Percentiles rank a stretch among this genome's conserved stretches.
These are phyloP conservation scores for Kodamaea ohmeri DNA, from an alignment of 1,139 yeast genomes.

Conservation along the genomic window DNA sequence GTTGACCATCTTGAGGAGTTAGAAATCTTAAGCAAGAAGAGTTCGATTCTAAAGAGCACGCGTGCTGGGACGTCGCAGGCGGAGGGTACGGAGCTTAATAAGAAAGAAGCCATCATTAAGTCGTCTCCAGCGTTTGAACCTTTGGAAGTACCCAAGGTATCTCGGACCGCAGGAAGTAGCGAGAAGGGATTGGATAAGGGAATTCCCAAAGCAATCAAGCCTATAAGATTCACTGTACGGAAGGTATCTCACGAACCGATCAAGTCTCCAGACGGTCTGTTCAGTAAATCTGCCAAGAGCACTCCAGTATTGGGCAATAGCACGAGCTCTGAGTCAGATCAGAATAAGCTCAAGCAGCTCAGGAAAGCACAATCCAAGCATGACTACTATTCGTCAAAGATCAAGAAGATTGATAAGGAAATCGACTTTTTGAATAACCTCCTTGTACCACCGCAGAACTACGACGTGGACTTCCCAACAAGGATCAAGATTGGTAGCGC, in stretches of 20 bases:
- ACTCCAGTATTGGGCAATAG: slow-evolving; percentile 3
- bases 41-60: slow-evolving; percentile 2
- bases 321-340: slow-evolving; percentile 5
- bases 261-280: slow-evolving; percentile 7
- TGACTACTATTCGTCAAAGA: slow-evolving; percentile 33
- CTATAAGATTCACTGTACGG: slow-evolving; percentile 43
- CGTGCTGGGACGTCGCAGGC: background rate
- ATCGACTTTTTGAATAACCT: slow-evolving; percentile 38
- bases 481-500: slow-evolving; percentile 42
- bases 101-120: too few relatives aligned
- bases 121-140: too few relatives aligned
- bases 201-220: slow-evolving; percentile 20
- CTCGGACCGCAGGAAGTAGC: too few relatives aligned
- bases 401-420: slow-evolving; percentile 42
- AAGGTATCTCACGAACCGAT: slow-evolving; percentile 40
- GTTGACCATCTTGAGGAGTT: slow-evolving; percentile 8
- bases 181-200: slow-evolving; percentile 3
- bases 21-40: slow-evolving; percentile 3
- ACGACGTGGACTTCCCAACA: slow-evolving; percentile 45
- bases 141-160: too few relatives aligned
- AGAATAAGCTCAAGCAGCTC: slow-evolving; percentile 14
- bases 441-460: slow-evolving; percentile 44
- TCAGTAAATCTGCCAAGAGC: slow-evolving; percentile 4
- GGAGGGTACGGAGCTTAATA: too few relatives aligned
- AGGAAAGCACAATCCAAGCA: slow-evolving; percentile 35